Base-by-base conservation (phyloP, 495 filamentous ascomycete species). In the Oidiodendron maius region DNA sequence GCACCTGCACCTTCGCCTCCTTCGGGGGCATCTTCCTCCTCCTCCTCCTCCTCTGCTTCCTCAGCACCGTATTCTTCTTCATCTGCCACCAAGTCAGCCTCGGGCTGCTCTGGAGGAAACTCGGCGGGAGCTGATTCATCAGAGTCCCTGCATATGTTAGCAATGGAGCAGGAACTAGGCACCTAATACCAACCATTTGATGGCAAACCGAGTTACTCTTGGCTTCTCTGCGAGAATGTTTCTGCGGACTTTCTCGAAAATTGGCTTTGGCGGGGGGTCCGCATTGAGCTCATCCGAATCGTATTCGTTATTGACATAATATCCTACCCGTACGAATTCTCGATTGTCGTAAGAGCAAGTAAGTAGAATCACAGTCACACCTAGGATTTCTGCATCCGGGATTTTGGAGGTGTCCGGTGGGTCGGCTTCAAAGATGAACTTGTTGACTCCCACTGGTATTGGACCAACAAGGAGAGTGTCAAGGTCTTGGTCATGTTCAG, bases 231-330 rank as follows among this genome's bases (percentile, higher is more conserved):
- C 91, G 23, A 98, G 78, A 22, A 98, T 85, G 57, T 91, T 96
- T 46, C 93, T 80, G 50, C 84, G 77, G 48, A 98, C 88, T 58
- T 87, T 86, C 61, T 97, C 94, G 47, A 96, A 84, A 57, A 91
- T 77, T 24, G 89, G 87, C 73, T 95, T 94, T 38, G 88, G 77
- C 2, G 94, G 93, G 11, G 93, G 94, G 47, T 96, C 88, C 20
- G 81, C 80, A 50, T 76, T 79, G 39, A 98, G 75, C 67, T 95
- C 89, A 56, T 96, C 89, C 20, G 84, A 85, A 55, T 91, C 87
- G 64, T 98, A 98, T 64, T 97, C 94, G 57, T 97, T 97, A 72
- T 96, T 98, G 50, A 96, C 91, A 57, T 98, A 98, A 76, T 98
- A 98, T 34, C 93, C 93, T 18, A 98, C 93, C 57, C 93, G 91